Base-by-base conservation (phyloP, 345 rosid genomes). In the Salix arbutifolia region DNA sequence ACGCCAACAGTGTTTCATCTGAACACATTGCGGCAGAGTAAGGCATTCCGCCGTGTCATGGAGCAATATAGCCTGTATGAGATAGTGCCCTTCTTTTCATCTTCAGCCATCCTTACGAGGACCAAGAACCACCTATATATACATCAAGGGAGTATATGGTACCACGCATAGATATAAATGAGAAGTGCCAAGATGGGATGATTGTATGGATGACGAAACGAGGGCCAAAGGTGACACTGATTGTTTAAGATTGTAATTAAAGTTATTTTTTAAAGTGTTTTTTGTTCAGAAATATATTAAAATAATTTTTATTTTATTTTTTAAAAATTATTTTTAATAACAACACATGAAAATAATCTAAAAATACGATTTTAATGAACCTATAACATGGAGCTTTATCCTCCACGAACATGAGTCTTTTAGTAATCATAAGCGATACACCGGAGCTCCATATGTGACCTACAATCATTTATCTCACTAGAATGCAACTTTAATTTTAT, bases 401-500 rank as follows among this genome's bases (percentile, higher is more conserved):
- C 78, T 74, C 97, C 97, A 90, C 25, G 52, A 56, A 85, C 80
- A 77, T 8, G 90, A 87, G 8, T 91, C 92, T 76, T 78, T 82
- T 70, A 92, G 74, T 75, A 90, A 79, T 62, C 76, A 71, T 28
- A 90, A 80, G 53, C 96, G 97, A 79, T 92, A 92, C 19, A 64
- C 70, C 0, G 97, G 98, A 72, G 97, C 89, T 84, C 96, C 98
- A 81, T 94, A 94, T 17, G 98, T 92, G 76, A 92, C 85, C 94
- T 91, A 80, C 78, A 84, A 58, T 17, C 61, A 72, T 70, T 83
- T 60, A 38, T 42, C 65, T 42, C 40, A 60, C 25, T 40, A 76
- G 78, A 31, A 33, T 40, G 13, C 44, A 40, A 2, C 44, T 40
- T 40, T 40, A 40, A 40, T 10, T 40, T 40, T 40, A 2, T 2